Base-by-base conservation (phyloP, 2,329 filamentous ascomycete genomes). In the Aspergillus sp. region DNA sequence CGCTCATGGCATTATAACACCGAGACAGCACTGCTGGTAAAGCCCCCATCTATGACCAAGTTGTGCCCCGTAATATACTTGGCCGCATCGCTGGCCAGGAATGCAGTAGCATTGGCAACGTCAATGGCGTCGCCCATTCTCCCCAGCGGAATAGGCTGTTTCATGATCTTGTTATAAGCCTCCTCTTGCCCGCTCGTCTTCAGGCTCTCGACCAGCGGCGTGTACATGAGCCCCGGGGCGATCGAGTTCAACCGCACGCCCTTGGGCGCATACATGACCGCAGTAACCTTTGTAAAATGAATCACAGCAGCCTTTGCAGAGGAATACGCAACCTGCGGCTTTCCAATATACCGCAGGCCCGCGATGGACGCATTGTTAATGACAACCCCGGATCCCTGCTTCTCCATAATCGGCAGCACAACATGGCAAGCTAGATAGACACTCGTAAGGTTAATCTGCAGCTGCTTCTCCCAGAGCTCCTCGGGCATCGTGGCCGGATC, bases 151-250 rank as follows among this genome's bases (percentile, higher is more conserved):
- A 68, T 63, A 27, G 67, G 65, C 15, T 49, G 63, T 39, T 68
- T 59, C 7, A 64, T 62, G 49, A 56, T 67, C 37, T 60, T 60
- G 60, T 65, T 64, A 40, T 67, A 68, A 3, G 27, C 80, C 33
- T 80, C 80, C 50, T 81, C 77, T 23, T 79, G 61, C 3, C 71
- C 72, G 64, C 77, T 84, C 51, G 81, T 72, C 23, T 78, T 69
- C 0, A 85, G 55, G 3, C 69, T 73, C 14, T 72, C 70, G 5
- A 79, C 80, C 39, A 82, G 78, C 0, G 82, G 82, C 15, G 83
- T 85, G 53, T 84, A 74, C 66, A 86, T 85, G 56, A 86, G 65
- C 0, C 83, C 83, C 0, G 84, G 84, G 0, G 84, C 79, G 0
- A 86, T 80, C 0, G 78, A 77, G 62, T 86, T 86, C 39, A 86